phyloP scores from a whole-genome alignment of 148 eudicot species.

The Gaultheria prostrata region DNA sequence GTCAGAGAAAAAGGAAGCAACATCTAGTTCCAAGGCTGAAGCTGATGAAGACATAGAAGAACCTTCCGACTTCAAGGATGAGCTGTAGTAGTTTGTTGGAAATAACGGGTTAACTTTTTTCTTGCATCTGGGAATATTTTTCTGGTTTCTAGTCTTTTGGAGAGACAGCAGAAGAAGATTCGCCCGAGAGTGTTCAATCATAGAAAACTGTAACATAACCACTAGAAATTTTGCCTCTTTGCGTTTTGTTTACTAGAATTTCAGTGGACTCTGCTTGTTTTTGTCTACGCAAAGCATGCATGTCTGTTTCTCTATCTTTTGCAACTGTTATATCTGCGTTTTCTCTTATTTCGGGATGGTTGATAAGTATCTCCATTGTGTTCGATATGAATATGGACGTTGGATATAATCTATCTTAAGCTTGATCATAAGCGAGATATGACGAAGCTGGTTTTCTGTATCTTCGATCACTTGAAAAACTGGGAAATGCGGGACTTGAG shows the following conservation, averaged over 20 bases:
- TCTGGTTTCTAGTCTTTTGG: not conserved
- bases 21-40: slow-evolving; percentile 29
- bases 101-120: not conserved
- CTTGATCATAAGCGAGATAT: not conserved
- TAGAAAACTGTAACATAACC: slow-evolving; percentile 6
- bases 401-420: not conserved
- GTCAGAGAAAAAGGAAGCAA: slow-evolving; percentile 43
- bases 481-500: too few relatives aligned
- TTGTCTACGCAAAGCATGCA: not conserved
- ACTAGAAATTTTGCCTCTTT: not conserved
- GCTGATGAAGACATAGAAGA: slow-evolving; percentile 31
- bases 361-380: not conserved
- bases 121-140: not conserved
- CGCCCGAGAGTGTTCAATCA: not conserved
- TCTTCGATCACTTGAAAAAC: too few relatives aligned
- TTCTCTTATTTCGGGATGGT: too few relatives aligned
- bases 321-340: not conserved
- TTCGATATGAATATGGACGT: not conserved
- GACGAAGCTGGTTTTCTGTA: not conserved
- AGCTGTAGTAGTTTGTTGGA: slow-evolving; percentile 46
- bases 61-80: slow-evolving; percentile 51
- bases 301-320: not conserved
- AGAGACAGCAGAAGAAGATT: not conserved
- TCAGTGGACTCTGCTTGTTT: not conserved
- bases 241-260: not conserved